Evolutionary conservation across 805 yeast genomes (phyloP).

Genomic region (Kuraishia ogatae): DNA sequence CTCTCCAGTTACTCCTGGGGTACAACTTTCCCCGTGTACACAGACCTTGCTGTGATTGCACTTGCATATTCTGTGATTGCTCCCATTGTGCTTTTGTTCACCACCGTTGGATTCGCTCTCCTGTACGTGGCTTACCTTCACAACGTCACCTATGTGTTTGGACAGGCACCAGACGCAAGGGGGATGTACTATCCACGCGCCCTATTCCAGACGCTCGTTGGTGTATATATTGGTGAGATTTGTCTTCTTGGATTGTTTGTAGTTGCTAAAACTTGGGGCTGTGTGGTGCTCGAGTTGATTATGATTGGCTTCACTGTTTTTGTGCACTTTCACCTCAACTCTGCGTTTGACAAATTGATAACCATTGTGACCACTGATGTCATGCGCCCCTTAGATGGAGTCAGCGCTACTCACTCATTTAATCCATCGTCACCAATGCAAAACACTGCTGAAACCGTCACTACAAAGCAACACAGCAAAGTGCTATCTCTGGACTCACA

Average conservation of each 20-base stretch:
- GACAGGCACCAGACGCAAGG: constrained; percentile 62
- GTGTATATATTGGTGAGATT: constrained; percentile 80
- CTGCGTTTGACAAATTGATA: constrained; percentile 59
- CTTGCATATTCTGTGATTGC: constrained; percentile 67
- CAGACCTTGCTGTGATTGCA: constrained; percentile 60
- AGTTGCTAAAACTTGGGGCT: constrained; percentile 95
- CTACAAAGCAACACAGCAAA: neutral
- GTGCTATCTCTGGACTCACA: constrained; percentile 3
- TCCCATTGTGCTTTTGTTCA: constrained; percentile 74
- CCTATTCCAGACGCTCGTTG: constrained; percentile 78
- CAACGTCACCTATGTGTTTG: constrained; percentile 63
- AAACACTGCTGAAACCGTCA: neutral
- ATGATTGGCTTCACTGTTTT: constrained; percentile 58
- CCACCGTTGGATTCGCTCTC: constrained; percentile 59
- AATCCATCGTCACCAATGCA: constrained; percentile 5
- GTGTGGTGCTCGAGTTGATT: constrained; percentile 67
- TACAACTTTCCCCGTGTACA: constrained; percentile 67
- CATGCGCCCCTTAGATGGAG: constrained; percentile 73
- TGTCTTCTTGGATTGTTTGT: constrained; percentile 81
- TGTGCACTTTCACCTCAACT: constrained; percentile 53
- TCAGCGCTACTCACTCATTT: constrained; percentile 53
- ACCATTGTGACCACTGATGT: constrained; percentile 56
- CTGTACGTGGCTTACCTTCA: constrained; percentile 73
- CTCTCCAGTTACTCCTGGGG: constrained; percentile 60
- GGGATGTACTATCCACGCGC: constrained; percentile 88